A percentile compares a stretch with the other conserved stretches of the same genome.
These are phyloP conservation scores for Martensiomyces pterosporus DNA, from an alignment of 192 early-diverging fungal species.

Conservation along the genomic window DNA sequence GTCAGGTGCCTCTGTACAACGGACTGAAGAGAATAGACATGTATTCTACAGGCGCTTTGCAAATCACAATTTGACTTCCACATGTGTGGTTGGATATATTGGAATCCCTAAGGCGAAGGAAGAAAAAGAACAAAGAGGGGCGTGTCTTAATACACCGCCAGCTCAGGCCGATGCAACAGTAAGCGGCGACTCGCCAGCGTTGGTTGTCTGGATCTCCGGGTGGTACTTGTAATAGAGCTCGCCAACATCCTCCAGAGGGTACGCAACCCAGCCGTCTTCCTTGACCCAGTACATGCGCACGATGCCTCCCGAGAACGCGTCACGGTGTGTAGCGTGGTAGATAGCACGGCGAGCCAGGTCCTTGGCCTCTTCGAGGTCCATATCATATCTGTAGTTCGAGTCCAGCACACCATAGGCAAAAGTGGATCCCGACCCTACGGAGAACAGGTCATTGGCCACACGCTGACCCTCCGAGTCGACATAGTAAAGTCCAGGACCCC, in stretches of 20 bases:
- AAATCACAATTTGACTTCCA: too few relatives aligned
- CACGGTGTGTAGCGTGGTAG: conserved; percentile 93
- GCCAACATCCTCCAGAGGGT: conserved; percentile 77
- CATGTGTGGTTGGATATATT: too few relatives aligned
- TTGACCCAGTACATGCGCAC: conserved; percentile 93
- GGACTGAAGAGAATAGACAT: too few relatives aligned
- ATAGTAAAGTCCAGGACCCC: conserved; percentile 89
- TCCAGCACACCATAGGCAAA: conserved; percentile 99
- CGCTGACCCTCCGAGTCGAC: conserved; percentile 95
- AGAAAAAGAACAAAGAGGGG: too few relatives aligned
- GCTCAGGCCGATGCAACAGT: conserved; percentile 2
- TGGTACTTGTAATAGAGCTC: conserved; percentile 76
- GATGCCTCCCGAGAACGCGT: conserved; percentile 86
- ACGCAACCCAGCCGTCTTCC: conserved; percentile 83
- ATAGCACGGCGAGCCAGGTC: conserved; percentile 89
- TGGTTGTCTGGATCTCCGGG: conserved; percentile 35
- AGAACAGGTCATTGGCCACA: conserved; percentile 83
- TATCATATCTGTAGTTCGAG: conserved; percentile 75
- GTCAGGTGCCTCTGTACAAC: too few relatives aligned
- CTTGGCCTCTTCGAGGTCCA: conserved; percentile 79
- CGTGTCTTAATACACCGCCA: too few relatives aligned
- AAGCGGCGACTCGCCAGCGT: conserved; percentile 35
- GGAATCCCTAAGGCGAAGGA: too few relatives aligned
- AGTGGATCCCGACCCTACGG: conserved; percentile 97
- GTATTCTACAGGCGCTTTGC: too few relatives aligned